phyloP scores from a whole-genome alignment of 2,329 filamentous ascomycete species.

The Claviceps maximensis region DNA sequence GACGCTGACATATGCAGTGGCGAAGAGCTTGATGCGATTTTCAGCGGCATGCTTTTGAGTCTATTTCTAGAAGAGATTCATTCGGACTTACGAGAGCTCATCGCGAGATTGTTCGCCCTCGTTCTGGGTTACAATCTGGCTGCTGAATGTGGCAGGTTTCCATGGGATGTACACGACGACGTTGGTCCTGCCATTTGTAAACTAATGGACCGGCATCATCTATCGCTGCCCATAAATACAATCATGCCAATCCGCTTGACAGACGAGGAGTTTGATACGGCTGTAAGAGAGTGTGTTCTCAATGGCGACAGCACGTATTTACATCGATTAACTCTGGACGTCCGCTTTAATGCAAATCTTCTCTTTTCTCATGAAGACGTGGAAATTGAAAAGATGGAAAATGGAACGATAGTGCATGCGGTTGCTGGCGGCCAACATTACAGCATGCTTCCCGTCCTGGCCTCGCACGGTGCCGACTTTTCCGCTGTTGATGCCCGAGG shows the following conservation, averaged over 20 bases:
- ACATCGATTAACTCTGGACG: conserved; percentile 16
- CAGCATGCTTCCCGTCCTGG: conserved; percentile 16
- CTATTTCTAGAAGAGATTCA: background rate
- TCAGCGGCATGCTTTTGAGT: background rate
- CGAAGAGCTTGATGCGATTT: background rate
- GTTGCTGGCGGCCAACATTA: conserved; percentile 15
- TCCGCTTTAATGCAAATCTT: conserved; percentile 19
- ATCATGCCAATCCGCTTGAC: conserved; percentile 7
- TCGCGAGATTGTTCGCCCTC: background rate
- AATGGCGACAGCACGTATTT: conserved; percentile 15
- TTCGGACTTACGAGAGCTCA: background rate
- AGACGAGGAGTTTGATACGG: conserved; percentile 9
- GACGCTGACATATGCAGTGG: no score
- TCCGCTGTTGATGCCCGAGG: conserved; percentile 14
- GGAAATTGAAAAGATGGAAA: conserved; percentile 7
- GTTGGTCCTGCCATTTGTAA: background rate
- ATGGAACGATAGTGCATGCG: conserved; percentile 19
- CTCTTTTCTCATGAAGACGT: conserved; percentile 3
- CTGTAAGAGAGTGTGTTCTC: conserved; percentile 5
- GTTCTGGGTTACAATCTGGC: conserved; percentile 1
- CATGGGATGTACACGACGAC: conserved; percentile 1
- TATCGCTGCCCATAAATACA: conserved; percentile 5
- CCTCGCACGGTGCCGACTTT: conserved; percentile 16
- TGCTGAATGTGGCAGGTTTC: background rate
- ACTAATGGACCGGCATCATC: conserved; percentile 4